Evolutionary conservation across 2,329 filamentous ascomycete genomes (phyloP).

Genomic region (Aspergillus pseudoglaucus): DNA sequence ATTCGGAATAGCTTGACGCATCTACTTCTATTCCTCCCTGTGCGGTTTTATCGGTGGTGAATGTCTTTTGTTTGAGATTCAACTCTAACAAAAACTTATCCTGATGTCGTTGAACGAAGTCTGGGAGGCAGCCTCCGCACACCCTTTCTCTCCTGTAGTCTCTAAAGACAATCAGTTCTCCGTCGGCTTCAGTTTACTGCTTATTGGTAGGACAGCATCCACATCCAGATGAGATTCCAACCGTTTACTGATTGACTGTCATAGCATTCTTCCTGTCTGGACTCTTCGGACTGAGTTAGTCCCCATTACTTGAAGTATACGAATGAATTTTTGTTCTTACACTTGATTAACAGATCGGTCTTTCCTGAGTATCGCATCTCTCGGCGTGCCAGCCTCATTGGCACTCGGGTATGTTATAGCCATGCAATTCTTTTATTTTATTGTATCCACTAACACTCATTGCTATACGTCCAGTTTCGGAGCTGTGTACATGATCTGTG

Average conservation of each 20-base stretch:
- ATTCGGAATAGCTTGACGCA: slow-evolving; percentile 2
- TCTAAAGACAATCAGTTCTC: slow-evolving; percentile 79
- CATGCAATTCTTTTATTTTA: slow-evolving; percentile 1
- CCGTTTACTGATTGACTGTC: slow-evolving; percentile 11
- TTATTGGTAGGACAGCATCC: slow-evolving; percentile 47
- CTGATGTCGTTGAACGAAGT: slow-evolving; percentile 70
- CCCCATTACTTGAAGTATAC: background rate
- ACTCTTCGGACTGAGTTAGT: slow-evolving; percentile 78
- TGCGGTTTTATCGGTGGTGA: background rate
- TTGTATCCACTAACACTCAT: slow-evolving; percentile 5
- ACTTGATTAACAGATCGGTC: slow-evolving; percentile 61
- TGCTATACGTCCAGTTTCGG: slow-evolving; percentile 60
- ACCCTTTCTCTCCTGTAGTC: slow-evolving; percentile 73
- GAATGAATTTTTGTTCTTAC: slow-evolving; percentile 7
- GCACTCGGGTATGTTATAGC: slow-evolving; percentile 69
- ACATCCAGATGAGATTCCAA: slow-evolving; percentile 1
- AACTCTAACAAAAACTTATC: slow-evolving; percentile 1
- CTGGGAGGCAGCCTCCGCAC: slow-evolving; percentile 87
- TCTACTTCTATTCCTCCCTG: slow-evolving; percentile 2
- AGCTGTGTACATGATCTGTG: slow-evolving; percentile 97
- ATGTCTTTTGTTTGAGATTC: background rate
- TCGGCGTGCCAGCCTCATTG: slow-evolving; percentile 80
- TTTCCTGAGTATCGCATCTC: slow-evolving; percentile 64
- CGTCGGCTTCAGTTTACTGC: slow-evolving; percentile 68
- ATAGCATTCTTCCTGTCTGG: slow-evolving; percentile 63